Evolutionary conservation across 2,329 filamentous ascomycete genomes (phyloP), one percentile per base, ranked within the genome.

Genomic region (Lecanosticta acicola): DNA sequence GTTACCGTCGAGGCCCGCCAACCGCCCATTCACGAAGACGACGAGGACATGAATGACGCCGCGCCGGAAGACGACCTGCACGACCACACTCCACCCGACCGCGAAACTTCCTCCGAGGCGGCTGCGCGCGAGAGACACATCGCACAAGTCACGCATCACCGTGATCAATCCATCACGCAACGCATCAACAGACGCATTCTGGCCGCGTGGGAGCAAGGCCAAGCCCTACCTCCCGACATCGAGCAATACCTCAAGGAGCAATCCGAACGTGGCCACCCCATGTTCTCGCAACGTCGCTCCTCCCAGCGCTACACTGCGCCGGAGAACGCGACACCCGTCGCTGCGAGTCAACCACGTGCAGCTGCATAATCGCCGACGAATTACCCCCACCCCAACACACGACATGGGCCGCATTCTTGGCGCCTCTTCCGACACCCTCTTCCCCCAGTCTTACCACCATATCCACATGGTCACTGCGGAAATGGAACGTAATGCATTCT

Each of bases 191-290:
- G 60, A 33, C 58, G 58, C 35, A 56, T 64, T 34, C 56, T 64
- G 24, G 48, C 55, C 5, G 62, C 61, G 3, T 57, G 57, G 53
- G 55, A 61, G 34, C 57, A 59, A 48, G 63, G 63, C 11, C 58
- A 57, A 38, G 54, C 47, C 21, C 50, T 66, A 37, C 56, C 60
- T 17, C 61, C 62, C 10, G 61, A 66, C 18, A 53, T 65, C 32
- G 63, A 66, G 46, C 58, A 61, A 41, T 62, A 60, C 32, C 59
- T 66, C 44, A 66, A 66, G 39, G 62, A 65, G 39, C 59, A 64
- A 46, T 53, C 54, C 18, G 63, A 65, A 47, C 57, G 58, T 29
- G 58, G 59, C 26, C 53, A 54, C 11, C 45, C 57, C 14, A 51
- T 54, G 13, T 20, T 48, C 29, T 18, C 42, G 46, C 5, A 35